phyloP scores from a whole-genome alignment of 2,329 filamentous ascomycete species.

The Trichoderma citrinoviride region DNA sequence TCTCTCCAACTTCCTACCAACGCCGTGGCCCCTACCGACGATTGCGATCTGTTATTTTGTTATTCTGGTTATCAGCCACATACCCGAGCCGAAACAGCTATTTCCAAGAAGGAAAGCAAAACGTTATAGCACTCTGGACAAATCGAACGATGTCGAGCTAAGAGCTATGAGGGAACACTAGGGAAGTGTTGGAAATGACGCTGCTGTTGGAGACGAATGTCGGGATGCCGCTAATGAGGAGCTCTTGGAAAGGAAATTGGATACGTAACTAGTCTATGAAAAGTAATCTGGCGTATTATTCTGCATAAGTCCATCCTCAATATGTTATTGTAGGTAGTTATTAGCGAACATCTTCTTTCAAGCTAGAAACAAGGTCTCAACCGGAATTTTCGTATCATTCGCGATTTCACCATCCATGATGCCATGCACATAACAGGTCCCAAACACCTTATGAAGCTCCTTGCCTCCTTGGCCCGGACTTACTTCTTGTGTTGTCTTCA shows the following conservation, averaged over 20 bases:
- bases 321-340: no score
- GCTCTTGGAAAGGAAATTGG: no score
- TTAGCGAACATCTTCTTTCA: not conserved
- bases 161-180: not conserved
- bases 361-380: not conserved
- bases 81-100: not conserved
- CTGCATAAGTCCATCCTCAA: no score
- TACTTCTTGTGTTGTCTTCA: not conserved
- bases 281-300: no score
- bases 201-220: not conserved
- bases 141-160: not conserved
- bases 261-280: no score
- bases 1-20: not conserved
- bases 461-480: not conserved
- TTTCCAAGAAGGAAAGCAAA: not conserved
- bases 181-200: not conserved
- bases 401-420: conserved; percentile 1
- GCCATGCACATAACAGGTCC: not conserved
- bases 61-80: not conserved
- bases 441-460: not conserved
- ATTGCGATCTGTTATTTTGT: not conserved
- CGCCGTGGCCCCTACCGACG: not conserved
- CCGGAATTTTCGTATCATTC: not conserved
- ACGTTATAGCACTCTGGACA: not conserved
- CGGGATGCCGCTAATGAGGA: no score